Evolutionary conservation across 2,329 filamentous ascomycete species (phyloP).

Genomic region (Alternaria dauci): DNA sequence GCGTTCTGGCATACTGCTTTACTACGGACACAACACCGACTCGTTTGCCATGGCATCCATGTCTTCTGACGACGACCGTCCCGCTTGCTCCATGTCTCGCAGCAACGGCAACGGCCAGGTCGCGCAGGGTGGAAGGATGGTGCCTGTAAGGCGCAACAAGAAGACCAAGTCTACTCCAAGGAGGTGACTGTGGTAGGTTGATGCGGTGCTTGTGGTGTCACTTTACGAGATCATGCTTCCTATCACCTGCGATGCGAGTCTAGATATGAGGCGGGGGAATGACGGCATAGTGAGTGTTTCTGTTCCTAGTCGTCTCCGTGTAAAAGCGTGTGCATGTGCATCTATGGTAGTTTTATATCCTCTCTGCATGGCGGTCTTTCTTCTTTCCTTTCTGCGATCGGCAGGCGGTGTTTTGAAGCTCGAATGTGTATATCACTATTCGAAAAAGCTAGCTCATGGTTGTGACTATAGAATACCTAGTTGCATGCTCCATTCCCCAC

Average conservation of each 20-base stretch:
- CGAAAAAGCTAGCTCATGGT: background rate
- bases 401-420: too few relatives aligned
- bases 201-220: background rate
- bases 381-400: too few relatives aligned
- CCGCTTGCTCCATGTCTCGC: constrained; percentile 88
- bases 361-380: constrained; percentile 6
- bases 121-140: constrained; percentile 65
- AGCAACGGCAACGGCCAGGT: constrained; percentile 63
- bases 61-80: constrained; percentile 77
- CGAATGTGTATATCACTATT: background rate
- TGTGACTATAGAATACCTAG: background rate
- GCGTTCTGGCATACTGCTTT: constrained; percentile 77
- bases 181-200: constrained; percentile 2
- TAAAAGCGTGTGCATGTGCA: background rate
- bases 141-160: constrained; percentile 44
- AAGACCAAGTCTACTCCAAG: constrained; percentile 32
- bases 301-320: background rate
- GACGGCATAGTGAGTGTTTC: background rate
- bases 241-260: background rate
- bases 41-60: constrained; percentile 87
- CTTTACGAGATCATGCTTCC: background rate
- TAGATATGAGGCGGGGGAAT: too few relatives aligned
- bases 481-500: too few relatives aligned
- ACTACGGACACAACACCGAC: constrained; percentile 97
- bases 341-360: constrained; percentile 16